Evolutionary conservation across 495 filamentous ascomycete genomes (phyloP).

Genomic region (Penicillium simplicissimum): DNA sequence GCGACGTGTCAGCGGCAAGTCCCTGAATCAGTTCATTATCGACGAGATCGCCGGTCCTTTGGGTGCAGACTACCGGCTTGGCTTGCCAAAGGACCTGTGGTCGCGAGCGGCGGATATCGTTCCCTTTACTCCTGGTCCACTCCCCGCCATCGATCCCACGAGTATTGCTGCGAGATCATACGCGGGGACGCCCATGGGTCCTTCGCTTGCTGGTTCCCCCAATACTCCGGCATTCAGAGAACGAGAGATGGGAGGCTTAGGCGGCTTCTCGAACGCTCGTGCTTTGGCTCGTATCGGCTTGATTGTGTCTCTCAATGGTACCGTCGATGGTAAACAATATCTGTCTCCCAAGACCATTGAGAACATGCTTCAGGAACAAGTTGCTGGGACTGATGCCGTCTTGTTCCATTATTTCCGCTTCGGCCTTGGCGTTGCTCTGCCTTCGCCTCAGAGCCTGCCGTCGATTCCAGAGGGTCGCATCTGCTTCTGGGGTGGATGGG

Average conservation of each 20-base stretch:
- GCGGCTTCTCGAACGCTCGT: constrained; percentile 41
- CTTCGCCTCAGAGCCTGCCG: constrained; percentile 12
- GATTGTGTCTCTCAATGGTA: constrained; percentile 32
- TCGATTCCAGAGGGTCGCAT: constrained; percentile 36
- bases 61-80: constrained; percentile 43
- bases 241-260: constrained; percentile 29
- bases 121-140: constrained; percentile 11
- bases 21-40: constrained; percentile 40
- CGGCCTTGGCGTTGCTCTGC: constrained; percentile 40
- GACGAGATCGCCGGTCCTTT: constrained; percentile 42
- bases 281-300: constrained; percentile 33
- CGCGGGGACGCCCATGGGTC: constrained; percentile 7
- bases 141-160: constrained; percentile 7
- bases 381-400: constrained; percentile 36
- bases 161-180: constrained; percentile 20
- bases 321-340: constrained; percentile 32
- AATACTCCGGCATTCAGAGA: constrained; percentile 25
- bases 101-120: constrained; percentile 32
- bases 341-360: constrained; percentile 36
- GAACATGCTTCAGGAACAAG: constrained; percentile 40
- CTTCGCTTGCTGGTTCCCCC: neutral
- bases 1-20: constrained; percentile 37
- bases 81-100: constrained; percentile 33
- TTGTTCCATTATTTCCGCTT: constrained; percentile 27
- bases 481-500: constrained; percentile 47